phyloP scores from a whole-genome alignment of 805 yeast genomes.

The Myxozyma geophila region DNA sequence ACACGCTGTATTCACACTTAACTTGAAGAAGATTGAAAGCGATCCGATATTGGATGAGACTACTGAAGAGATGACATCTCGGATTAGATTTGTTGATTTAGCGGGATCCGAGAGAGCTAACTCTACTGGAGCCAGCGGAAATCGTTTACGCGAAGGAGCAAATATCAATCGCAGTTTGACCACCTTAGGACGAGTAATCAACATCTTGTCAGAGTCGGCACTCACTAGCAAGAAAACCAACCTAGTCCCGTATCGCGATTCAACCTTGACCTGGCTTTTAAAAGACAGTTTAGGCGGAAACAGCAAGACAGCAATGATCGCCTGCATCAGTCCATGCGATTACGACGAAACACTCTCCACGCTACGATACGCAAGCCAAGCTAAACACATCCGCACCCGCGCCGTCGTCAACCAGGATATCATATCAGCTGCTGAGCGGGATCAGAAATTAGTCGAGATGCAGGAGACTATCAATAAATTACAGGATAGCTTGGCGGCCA shows the following conservation, averaged over 20 bases:
- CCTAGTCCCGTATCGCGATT: conserved; percentile 62
- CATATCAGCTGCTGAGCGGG: conserved; percentile 48
- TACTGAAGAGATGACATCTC: conserved; percentile 35
- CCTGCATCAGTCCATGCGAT: conserved; percentile 71
- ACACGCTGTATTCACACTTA: conserved; percentile 69
- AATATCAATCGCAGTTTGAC: conserved; percentile 80
- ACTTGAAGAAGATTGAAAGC: conserved; percentile 56
- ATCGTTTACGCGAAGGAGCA: conserved; percentile 66
- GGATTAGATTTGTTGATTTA: conserved; percentile 70
- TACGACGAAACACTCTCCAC: conserved; percentile 79
- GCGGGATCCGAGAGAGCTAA: conserved; percentile 81
- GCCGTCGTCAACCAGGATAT: conserved; percentile 60
- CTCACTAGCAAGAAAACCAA: conserved; percentile 51
- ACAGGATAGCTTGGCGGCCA: conserved; percentile 37
- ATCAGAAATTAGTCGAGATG: conserved; percentile 48
- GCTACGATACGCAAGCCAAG: conserved; percentile 75
- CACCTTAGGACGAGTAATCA: conserved; percentile 71
- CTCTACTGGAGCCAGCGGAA: conserved; percentile 62
- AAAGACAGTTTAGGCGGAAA: conserved; percentile 86
- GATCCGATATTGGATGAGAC: conserved; percentile 25
- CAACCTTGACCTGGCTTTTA: conserved; percentile 69
- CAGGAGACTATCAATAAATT: conserved; percentile 47
- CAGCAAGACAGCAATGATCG: conserved; percentile 89
- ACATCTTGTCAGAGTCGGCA: conserved; percentile 54
- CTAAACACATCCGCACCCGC: conserved; percentile 67